These are phyloP conservation scores for Pythium sukuiense DNA, from an alignment of 352 stramenopile genomes.

Conservation along the genomic window DNA sequence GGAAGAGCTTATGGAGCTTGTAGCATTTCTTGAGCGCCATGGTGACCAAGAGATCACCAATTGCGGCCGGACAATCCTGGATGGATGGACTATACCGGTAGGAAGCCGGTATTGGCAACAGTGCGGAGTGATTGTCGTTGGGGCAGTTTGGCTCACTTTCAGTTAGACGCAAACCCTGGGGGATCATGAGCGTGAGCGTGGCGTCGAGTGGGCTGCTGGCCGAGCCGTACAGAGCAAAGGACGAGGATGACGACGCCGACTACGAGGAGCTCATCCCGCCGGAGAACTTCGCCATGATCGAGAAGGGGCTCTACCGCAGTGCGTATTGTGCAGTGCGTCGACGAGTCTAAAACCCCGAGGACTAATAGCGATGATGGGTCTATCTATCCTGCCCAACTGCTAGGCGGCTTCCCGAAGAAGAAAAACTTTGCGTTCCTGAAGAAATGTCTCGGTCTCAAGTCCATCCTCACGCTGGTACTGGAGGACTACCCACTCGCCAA, in stretches of 20 bases:
- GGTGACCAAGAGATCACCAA: background rate
- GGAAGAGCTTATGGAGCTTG: slow-evolving; percentile 69
- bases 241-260: slow-evolving; percentile 68
- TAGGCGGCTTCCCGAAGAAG: slow-evolving; percentile 85
- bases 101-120: slow-evolving; percentile 8
- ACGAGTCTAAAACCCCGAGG: background rate
- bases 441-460: slow-evolving; percentile 71
- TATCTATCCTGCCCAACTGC: background rate
- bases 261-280: slow-evolving; percentile 85
- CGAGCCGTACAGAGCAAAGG: slow-evolving; percentile 27
- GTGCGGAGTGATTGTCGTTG: background rate
- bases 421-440: slow-evolving; percentile 89
- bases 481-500: slow-evolving; percentile 88
- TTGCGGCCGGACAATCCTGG: background rate
- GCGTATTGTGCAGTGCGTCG: slow-evolving; percentile 15
- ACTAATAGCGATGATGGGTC: background rate
- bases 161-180: background rate
- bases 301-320: slow-evolving; percentile 85
- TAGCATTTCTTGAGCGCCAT: slow-evolving; percentile 64
- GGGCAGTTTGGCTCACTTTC: background rate
- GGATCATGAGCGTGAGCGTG: slow-evolving; percentile 4
- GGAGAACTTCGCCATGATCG: slow-evolving; percentile 89
- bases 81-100: slow-evolving; percentile 10
- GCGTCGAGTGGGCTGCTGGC: slow-evolving; percentile 13
- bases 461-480: slow-evolving; percentile 83